Evolutionary conservation across 768 basidiomycete genomes (phyloP).

Genomic region (Rhodotorula graminis): DNA sequence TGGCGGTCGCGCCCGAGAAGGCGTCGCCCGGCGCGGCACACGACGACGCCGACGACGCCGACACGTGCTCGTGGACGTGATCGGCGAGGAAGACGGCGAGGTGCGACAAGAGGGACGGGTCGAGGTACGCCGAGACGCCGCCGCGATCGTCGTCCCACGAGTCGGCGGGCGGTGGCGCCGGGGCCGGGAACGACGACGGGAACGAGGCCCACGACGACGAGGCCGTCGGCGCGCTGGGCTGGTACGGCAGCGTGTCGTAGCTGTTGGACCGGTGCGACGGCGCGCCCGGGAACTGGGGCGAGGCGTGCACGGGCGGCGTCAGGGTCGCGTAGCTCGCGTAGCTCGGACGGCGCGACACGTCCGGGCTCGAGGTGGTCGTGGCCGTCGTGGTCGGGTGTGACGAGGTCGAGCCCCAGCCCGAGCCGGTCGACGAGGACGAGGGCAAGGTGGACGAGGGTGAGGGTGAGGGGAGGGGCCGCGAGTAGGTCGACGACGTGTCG

Average conservation of each 20-base stretch:
- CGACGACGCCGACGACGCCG: conserved; percentile 44
- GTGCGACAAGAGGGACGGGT: conserved; percentile 79
- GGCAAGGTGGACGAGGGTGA: too few relatives aligned
- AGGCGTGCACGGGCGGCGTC: neutral
- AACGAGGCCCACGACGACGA: neutral
- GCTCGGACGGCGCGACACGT: neutral
- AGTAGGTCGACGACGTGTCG: neutral
- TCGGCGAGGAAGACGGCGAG: conserved; percentile 84
- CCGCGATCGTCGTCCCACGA: neutral
- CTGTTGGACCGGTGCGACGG: neutral
- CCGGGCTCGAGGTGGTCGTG: neutral
- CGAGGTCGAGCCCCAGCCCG: too few relatives aligned
- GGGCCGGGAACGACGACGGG: neutral
- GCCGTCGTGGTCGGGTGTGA: neutral
- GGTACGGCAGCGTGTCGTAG: neutral
- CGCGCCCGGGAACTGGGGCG: neutral
- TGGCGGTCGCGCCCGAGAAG: conserved; percentile 91
- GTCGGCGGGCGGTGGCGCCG: too few relatives aligned
- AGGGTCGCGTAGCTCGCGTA: conserved; percentile 17
- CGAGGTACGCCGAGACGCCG: conserved; percentile 50
- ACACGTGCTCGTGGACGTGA: conserved; percentile 59
- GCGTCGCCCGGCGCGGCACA: conserved; percentile 82
- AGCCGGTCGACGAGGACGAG: too few relatives aligned
- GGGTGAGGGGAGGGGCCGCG: neutral
- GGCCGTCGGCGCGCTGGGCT: neutral